Evolutionary conservation across 257 asterid species (phyloP).

Genomic region (Mentha longifolia): DNA sequence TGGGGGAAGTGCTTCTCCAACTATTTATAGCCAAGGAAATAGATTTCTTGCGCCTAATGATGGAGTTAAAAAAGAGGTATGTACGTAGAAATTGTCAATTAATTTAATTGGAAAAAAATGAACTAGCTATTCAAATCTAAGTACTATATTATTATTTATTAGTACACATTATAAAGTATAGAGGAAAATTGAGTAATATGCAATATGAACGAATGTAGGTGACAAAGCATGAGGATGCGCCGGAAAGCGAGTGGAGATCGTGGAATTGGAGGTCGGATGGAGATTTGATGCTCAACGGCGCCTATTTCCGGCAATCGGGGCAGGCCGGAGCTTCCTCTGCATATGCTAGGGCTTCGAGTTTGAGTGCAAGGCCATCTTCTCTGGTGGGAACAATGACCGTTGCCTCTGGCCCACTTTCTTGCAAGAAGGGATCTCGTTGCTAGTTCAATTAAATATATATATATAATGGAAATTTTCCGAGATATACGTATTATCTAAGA

Average conservation of each 20-base stretch:
- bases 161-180: too few relatives aligned
- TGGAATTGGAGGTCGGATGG: conserved; percentile 97
- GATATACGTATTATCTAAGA: background rate
- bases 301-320: conserved; percentile 72
- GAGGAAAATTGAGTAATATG: too few relatives aligned
- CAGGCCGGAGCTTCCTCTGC: conserved; percentile 54
- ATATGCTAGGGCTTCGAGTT: conserved; percentile 76
- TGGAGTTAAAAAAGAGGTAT: conserved; percentile 58
- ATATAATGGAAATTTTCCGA: background rate
- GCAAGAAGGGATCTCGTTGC: conserved; percentile 71
- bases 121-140: background rate
- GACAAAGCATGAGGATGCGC: conserved; percentile 89
- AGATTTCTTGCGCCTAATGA: conserved; percentile 75
- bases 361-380: conserved; percentile 74
- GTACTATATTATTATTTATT: too few relatives aligned
- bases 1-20: conserved; percentile 90
- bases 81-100: background rate
- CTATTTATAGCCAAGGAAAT: conserved; percentile 83
- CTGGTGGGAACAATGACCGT: conserved; percentile 65
- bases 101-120: background rate
- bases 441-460: conserved; percentile 9
- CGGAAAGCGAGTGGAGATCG: conserved; percentile 73
- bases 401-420: conserved; percentile 60
- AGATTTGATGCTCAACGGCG: conserved; percentile 84
- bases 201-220: conserved; percentile 45